Percentiles rank a stretch among this genome's conserved stretches.
These are phyloP conservation scores for Aspergillus homomorphus DNA, from an alignment of 495 filamentous ascomycete species.

Conservation along the genomic window DNA sequence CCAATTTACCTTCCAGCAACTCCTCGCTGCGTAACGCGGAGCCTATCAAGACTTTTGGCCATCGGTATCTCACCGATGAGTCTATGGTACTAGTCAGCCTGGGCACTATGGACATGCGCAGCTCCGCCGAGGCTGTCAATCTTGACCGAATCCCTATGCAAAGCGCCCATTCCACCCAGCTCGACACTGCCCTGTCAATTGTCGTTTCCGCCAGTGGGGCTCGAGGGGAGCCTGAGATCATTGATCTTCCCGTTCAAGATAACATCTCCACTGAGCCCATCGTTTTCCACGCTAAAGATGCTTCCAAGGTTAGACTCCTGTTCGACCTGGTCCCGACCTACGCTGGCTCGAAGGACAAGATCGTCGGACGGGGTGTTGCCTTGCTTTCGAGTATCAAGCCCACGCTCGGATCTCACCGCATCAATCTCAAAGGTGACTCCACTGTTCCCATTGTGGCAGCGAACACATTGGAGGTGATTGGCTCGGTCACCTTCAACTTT, in stretches of 20 bases:
- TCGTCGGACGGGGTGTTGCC: slow-evolving; percentile 89
- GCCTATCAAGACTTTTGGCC: slow-evolving; percentile 90
- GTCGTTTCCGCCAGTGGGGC: slow-evolving; percentile 90
- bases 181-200: slow-evolving; percentile 90
- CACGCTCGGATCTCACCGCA: slow-evolving; percentile 72
- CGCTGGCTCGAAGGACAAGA: slow-evolving; percentile 79
- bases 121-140: slow-evolving; percentile 73
- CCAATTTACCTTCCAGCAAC: slow-evolving; percentile 41
- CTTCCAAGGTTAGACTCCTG: slow-evolving; percentile 76
- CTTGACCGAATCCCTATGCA: slow-evolving; percentile 85
- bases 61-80: slow-evolving; percentile 87
- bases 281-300: slow-evolving; percentile 75
- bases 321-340: slow-evolving; percentile 99
- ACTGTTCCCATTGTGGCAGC: slow-evolving; percentile 85
- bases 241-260: slow-evolving; percentile 91
- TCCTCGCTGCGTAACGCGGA: slow-evolving; percentile 50
- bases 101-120: slow-evolving; percentile 89
- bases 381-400: slow-evolving; percentile 82
- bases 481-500: slow-evolving; percentile 94
- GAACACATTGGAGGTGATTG: slow-evolving; percentile 83
- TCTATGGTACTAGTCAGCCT: slow-evolving; percentile 88
- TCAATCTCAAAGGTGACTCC: slow-evolving; percentile 88
- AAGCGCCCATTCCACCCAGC: slow-evolving; percentile 83
- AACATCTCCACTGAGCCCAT: slow-evolving; percentile 92
- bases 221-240: slow-evolving; percentile 76